Evolutionary conservation across 2,329 filamentous ascomycete genomes (phyloP), one percentile per base, ranked within the genome.

Genomic region (Cladophialophora exuberans): DNA sequence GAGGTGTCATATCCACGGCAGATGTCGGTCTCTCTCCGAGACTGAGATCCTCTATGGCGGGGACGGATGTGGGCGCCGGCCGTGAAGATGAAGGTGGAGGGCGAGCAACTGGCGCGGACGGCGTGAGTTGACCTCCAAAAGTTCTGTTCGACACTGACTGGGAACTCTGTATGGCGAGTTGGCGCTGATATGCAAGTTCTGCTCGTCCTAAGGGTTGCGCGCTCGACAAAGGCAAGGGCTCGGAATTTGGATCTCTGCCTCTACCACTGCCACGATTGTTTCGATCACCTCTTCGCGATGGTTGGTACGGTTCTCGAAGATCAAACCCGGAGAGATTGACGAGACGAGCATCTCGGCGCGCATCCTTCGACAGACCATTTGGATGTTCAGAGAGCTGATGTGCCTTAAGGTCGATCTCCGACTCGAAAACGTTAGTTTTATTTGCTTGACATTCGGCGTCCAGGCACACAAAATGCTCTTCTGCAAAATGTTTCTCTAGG

Each of bases 391-490:
- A 87, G 7, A 99, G 74, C 69, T 96, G 90, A 73, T 99, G 94
- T 2, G 88, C 94, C 70, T 97, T 96, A 42, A 99, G 76, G 66
- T 99, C 94, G 79, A 99, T 86, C 67, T 97, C 90, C 0, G 91
- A 92, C 52, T 90, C 90, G 64, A 99, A 99, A 0, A 97, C 94
- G 25, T 97, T 88, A 69, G 97, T 97, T 70, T 97, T 97, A 82
- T 96, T 96, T 65, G 97, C 94, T 67, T 94, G 70, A 66, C 94
- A 99, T 67, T 96, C 92, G 50, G 82, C 80, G 65, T 99, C 91
- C 5, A 83, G 72, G 68, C 94, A 99, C 0, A 92, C 76, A 67
- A 86, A 96, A 71, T 99, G 94, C 54, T 94, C 91, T 63, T 86
- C 86, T 60, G 83, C 82, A 69, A 97, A 97, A 72, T 99, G 94